phyloP scores from a whole-genome alignment of 495 filamentous ascomycete genomes.

The Halenospora varia region DNA sequence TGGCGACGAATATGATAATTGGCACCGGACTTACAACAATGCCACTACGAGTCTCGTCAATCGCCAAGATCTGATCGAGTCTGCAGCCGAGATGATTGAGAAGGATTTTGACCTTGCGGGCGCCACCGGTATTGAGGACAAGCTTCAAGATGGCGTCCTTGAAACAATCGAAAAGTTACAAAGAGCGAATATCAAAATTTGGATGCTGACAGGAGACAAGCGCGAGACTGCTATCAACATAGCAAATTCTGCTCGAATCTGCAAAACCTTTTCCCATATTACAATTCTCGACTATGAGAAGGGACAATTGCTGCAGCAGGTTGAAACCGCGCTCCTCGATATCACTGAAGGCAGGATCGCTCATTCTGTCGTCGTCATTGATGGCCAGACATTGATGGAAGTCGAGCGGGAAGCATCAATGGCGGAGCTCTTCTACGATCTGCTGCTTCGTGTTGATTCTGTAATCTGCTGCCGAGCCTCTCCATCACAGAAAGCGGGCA shows the following conservation, averaged over 20 bases:
- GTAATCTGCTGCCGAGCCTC: slow-evolving; percentile 91
- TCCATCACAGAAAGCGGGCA: slow-evolving; percentile 80
- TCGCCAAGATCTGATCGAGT: slow-evolving; percentile 72
- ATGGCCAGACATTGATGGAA: slow-evolving; percentile 72
- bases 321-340: slow-evolving; percentile 50
- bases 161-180: slow-evolving; percentile 79
- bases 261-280: slow-evolving; percentile 79
- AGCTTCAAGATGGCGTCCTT: slow-evolving; percentile 83
- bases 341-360: slow-evolving; percentile 46
- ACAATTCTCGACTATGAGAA: slow-evolving; percentile 69
- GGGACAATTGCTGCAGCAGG: slow-evolving; percentile 55
- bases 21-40: slow-evolving; percentile 72
- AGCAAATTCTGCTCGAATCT: slow-evolving; percentile 77
- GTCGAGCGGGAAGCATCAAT: slow-evolving; percentile 59
- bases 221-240: slow-evolving; percentile 95
- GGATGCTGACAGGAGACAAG: slow-evolving; percentile 97
- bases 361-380: slow-evolving; percentile 83
- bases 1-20: slow-evolving; percentile 67
- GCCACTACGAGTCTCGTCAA: slow-evolving; percentile 82
- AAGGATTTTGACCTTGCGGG: slow-evolving; percentile 75
- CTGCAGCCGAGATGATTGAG: slow-evolving; percentile 75
- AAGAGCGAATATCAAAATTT: slow-evolving; percentile 88
- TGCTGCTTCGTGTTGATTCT: slow-evolving; percentile 73
- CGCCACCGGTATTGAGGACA: slow-evolving; percentile 91
- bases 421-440: slow-evolving; percentile 65